Evolutionary conservation across 768 basidiomycete species (phyloP), one percentile per base, ranked within the genome.

Genomic region (Phanerochaete sordida): DNA sequence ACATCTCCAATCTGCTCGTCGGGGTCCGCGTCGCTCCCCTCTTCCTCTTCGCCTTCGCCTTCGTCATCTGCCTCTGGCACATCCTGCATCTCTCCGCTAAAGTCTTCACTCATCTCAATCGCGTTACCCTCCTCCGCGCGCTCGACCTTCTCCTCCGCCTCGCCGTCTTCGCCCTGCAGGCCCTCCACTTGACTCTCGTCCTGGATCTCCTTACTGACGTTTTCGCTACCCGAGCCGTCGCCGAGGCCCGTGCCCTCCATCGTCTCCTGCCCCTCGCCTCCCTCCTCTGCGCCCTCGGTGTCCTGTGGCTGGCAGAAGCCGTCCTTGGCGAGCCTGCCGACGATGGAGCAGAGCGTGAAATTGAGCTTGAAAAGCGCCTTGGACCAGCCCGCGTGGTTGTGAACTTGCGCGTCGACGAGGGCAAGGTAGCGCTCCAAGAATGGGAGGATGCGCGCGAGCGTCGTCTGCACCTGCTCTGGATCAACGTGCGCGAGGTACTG

Each of bases 161-260:
- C 78, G 1, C 70, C 73, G 26, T 81, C 79, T 21, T 91, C 87
- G 15, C 84, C 90, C 69, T 87, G 83, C 24, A 98, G 77, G 0
- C 97, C 97, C 67, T 99, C 97, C 7, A 98, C 91, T 67, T 99
- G 96, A 67, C 91, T 90, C 74, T 98, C 95, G 58, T 98, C 95
- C 68, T 95, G 88, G 56, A 98, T 95, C 69, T 98, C 91, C 67
- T 94, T 89, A 78, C 91, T 94, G 58, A 95, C 89, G 67, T 98
- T 90, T 70, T 96, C 84, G 30, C 79, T 77, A 0, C 97, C 97
- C 1, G 82, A 77, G 1, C 97, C 97, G 65, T 91, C 86, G 2
- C 97, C 97, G 54, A 99, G 75, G 3, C 97, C 97, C 2, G 90
- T 84, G 4, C 96, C 96, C 6, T 79, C 78, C 24, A 76, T 74